A percentile compares a stretch with the other conserved stretches of the same genome.
These are phyloP conservation scores for Neurospora tetrasperma DNA, from an alignment of 495 filamentous ascomycete species.

Conservation along the genomic window DNA sequence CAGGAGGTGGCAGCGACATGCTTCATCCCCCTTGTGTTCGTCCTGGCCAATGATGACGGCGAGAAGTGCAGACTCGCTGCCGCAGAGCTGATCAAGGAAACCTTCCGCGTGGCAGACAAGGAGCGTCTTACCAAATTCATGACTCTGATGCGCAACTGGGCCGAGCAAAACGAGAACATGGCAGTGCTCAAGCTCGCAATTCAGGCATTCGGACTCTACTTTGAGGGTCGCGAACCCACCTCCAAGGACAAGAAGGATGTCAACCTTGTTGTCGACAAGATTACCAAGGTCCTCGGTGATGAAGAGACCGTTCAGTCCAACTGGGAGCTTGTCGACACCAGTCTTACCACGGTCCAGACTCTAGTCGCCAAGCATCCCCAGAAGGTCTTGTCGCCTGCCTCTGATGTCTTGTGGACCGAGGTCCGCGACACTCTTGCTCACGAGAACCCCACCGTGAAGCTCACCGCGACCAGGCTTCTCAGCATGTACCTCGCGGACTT, in stretches of 20 bases:
- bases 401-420: conserved; percentile 52
- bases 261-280: conserved; percentile 28
- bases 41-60: conserved; percentile 79
- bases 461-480: conserved; percentile 63
- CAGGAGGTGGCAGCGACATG: conserved; percentile 73
- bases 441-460: conserved; percentile 65
- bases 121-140: conserved; percentile 61
- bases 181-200: conserved; percentile 61
- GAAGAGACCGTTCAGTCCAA: conserved; percentile 42
- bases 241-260: conserved; percentile 52
- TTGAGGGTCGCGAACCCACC: conserved; percentile 51
- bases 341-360: conserved; percentile 57
- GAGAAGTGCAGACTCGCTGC: conserved; percentile 78
- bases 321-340: conserved; percentile 70
- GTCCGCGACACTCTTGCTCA: conserved; percentile 60
- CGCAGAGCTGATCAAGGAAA: conserved; percentile 62
- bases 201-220: conserved; percentile 72
- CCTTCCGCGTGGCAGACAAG: conserved; percentile 68
- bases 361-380: conserved; percentile 56
- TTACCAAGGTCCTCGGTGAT: conserved; percentile 40
- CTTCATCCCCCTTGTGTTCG: conserved; percentile 78
- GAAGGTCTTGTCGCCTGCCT: conserved; percentile 45
- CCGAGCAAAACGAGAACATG: conserved; percentile 58
- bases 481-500: conserved; percentile 71
- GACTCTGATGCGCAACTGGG: conserved; percentile 61